Base-by-base conservation (phyloP, 768 basidiomycete species). In the Pisolithus microcarpus region DNA sequence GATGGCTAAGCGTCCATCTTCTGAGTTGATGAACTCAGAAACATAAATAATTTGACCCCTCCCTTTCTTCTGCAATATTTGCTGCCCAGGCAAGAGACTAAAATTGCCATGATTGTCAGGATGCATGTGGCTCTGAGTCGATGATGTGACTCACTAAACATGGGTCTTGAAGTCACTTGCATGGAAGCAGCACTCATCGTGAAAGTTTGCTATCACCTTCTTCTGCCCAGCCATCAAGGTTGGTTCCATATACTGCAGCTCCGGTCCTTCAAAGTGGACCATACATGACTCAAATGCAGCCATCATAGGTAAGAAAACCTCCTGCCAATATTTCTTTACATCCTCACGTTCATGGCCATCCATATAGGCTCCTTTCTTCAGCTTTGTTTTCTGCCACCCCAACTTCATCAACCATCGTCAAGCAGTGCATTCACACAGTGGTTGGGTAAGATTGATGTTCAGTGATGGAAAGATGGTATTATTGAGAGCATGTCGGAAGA, bases 11-110 rank as follows among this genome's bases (percentile, higher is more conserved):
- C 3, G 31, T 1, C 73, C 70, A 48, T 54, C 64, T 8, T 59
- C 61, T 16, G 62, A 58, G 38, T 64, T 63, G 39, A 75, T 67
- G 46, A 73, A 74, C 24, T 68, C 72, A 6, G 70, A 75, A 7
- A 70, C 61, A 58, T 72, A 67, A 39, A 73, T 71, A 1, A 71
- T 48, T 1, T 56, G 52, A 2, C 72, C 70, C 6, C 57, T 52
- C 4, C 67, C 62, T 50, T 43, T 43, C 23, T 43, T 43, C 6
- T 10, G 16, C 26, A 43, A 26, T 26, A 43, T 26, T 11, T 6
- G 26, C 9, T 43, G 21, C 28, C 10, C 26, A 15, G 43, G 26
- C 8, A 9, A 30, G 28, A 30, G 28, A 30, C 28, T 30, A 30
- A 30, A 30, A 9, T 30, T 30, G 28, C 6, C 6, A 1, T 7